These are phyloP conservation scores for Mortierella sp. DNA, from an alignment of 371 early-diverging fungal species.

Conservation along the genomic window DNA sequence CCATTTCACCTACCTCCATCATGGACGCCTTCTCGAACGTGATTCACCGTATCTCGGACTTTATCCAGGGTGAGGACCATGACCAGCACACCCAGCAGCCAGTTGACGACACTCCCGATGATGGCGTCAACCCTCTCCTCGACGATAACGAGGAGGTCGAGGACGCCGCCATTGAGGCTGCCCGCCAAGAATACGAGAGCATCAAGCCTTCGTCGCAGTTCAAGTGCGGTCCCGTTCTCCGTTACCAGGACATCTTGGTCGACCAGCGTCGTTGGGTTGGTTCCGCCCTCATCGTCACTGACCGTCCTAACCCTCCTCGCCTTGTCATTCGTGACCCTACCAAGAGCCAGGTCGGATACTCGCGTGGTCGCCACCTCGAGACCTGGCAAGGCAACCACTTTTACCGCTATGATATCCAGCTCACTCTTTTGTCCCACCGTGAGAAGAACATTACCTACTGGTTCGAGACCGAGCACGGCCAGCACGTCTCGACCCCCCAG, in stretches of 20 bases:
- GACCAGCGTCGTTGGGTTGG: slow-evolving; percentile 42
- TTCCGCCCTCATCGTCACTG: slow-evolving; percentile 45
- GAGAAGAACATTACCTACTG: slow-evolving; percentile 49
- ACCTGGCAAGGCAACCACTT: slow-evolving; percentile 47
- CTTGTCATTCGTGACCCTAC: slow-evolving; percentile 44
- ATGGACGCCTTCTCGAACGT: slow-evolving; percentile 12
- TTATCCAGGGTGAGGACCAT: slow-evolving; percentile 42
- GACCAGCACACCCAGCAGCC: slow-evolving; percentile 20
- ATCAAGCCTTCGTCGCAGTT: slow-evolving; percentile 39
- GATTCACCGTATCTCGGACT: slow-evolving; percentile 28
- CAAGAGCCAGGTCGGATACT: slow-evolving; percentile 31
- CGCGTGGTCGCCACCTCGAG: slow-evolving; percentile 29
- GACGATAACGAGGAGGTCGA: slow-evolving; percentile 39
- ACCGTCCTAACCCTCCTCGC: slow-evolving; percentile 35
- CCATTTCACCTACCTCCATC: slow-evolving; percentile 14
- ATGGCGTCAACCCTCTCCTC: slow-evolving; percentile 33
- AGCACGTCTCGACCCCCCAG: slow-evolving; percentile 15
- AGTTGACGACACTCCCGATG: too few species aligned
- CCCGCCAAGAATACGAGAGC: slow-evolving; percentile 31
- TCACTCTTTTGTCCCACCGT: slow-evolving; percentile 35
- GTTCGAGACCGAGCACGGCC: slow-evolving; percentile 42
- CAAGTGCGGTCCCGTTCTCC: slow-evolving; percentile 44
- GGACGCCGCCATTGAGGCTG: slow-evolving; percentile 25
- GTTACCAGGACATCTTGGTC: slow-evolving; percentile 37
- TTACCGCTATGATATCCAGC: slow-evolving; percentile 43